A percentile compares a stretch with the other conserved stretches of the same genome.
These are phyloP conservation scores for Ophiostoma ulmi DNA, from an alignment of 2,329 filamentous ascomycete genomes.

Conservation along the genomic window DNA sequence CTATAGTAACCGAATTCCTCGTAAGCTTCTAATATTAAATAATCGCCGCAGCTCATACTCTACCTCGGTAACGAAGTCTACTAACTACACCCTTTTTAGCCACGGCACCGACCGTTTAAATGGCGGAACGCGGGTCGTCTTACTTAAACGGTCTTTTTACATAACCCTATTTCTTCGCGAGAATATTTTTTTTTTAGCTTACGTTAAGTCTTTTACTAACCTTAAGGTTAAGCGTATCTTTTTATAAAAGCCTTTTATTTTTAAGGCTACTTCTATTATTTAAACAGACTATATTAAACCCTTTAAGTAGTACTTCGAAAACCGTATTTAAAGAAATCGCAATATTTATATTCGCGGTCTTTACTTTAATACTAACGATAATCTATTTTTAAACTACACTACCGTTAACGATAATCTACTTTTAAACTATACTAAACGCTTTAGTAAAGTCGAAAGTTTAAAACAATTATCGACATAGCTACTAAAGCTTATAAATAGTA, in stretches of 20 bases:
- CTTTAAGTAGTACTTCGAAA: slow-evolving; percentile 89
- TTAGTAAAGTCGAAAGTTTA: slow-evolving; percentile 91
- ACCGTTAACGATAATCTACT: no score
- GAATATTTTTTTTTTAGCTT: slow-evolving; percentile 37
- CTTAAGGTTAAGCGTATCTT: slow-evolving; percentile 59
- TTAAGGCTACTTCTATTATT: slow-evolving; percentile 80
- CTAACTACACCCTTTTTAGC: slow-evolving; percentile 61
- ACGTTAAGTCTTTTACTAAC: slow-evolving; percentile 43
- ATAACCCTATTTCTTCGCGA: slow-evolving; percentile 63
- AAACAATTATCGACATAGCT: slow-evolving; percentile 94
- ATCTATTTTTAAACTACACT: slow-evolving; percentile 61
- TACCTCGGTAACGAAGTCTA: slow-evolving; percentile 55
- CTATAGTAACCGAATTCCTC: slow-evolving; percentile 44
- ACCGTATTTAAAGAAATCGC: no score
- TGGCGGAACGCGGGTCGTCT: slow-evolving; percentile 52
- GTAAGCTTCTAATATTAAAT: slow-evolving; percentile 56
- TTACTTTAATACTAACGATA: slow-evolving; percentile 89
- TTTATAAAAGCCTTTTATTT: slow-evolving; percentile 76
- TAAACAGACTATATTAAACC: slow-evolving; percentile 84
- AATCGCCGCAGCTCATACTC: slow-evolving; percentile 64
- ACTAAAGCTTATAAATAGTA: slow-evolving; percentile 96
- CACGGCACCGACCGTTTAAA: slow-evolving; percentile 46
- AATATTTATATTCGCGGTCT: slow-evolving; percentile 98
- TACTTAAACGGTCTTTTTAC: slow-evolving; percentile 57
- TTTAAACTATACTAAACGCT: slow-evolving; percentile 66